These are phyloP conservation scores for Schizophyllum amplum DNA, from an alignment of 1,284 basidiomycete species.

Conservation along the genomic window DNA sequence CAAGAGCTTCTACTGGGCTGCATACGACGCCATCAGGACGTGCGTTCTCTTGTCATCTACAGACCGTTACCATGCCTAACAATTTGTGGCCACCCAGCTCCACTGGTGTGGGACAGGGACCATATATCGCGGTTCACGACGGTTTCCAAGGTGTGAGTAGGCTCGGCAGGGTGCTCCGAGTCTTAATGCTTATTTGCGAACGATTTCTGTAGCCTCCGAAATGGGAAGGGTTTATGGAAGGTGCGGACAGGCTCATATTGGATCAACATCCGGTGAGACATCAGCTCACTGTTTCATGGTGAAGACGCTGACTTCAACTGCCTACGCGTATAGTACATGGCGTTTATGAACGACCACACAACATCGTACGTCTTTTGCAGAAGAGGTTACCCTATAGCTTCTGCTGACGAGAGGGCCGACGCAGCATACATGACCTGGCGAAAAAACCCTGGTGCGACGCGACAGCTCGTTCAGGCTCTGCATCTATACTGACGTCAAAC, in stretches of 20 bases:
- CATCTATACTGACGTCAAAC: slow-evolving; percentile 6
- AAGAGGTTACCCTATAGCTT: slow-evolving; percentile 21
- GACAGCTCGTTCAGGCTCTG: slow-evolving; percentile 10
- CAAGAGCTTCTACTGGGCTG: slow-evolving; percentile 51
- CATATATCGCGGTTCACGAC: slow-evolving; percentile 69
- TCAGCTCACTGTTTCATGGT: not conserved
- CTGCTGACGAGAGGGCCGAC: no score
- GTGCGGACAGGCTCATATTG: slow-evolving; percentile 64
- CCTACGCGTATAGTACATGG: slow-evolving; percentile 45
- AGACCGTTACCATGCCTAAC: slow-evolving; percentile 13
- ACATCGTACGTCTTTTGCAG: slow-evolving; percentile 22
- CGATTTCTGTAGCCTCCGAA: not conserved
- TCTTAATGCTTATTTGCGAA: no score
- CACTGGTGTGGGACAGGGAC: slow-evolving; percentile 58
- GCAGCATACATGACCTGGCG: slow-evolving; percentile 28
- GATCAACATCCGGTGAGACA: slow-evolving; percentile 58
- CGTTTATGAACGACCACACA: slow-evolving; percentile 28
- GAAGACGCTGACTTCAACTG: slow-evolving; percentile 22
- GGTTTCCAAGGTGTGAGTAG: slow-evolving; percentile 55
- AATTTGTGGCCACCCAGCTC: slow-evolving; percentile 24
- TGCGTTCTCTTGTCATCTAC: slow-evolving; percentile 13
- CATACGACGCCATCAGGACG: slow-evolving; percentile 61
- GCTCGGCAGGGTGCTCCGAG: slow-evolving; percentile 26
- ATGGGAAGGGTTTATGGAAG: slow-evolving; percentile 21
- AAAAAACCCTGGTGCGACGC: slow-evolving; percentile 42